These are phyloP conservation scores for Psidium friedrichsthalianum DNA, from an alignment of 345 rosid genomes.

Conservation along the genomic window DNA sequence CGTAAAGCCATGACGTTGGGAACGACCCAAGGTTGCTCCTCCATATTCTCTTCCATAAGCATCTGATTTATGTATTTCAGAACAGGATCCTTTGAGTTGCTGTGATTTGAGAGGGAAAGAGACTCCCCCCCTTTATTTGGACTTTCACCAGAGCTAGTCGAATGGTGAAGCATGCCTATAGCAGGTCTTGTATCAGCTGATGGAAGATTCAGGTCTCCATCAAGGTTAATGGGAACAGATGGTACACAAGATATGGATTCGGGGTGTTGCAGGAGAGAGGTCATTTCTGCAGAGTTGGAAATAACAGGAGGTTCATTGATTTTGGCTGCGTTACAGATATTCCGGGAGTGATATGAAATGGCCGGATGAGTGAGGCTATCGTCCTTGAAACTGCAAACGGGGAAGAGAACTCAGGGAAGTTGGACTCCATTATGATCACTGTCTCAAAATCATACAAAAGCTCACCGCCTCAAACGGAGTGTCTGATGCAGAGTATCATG, in stretches of 20 bases:
- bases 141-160: background rate
- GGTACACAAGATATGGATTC: background rate
- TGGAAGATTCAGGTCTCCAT: background rate
- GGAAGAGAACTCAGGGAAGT: background rate
- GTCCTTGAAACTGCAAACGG: background rate
- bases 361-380: background rate
- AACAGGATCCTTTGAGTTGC: slow-evolving; percentile 32
- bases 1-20: slow-evolving; percentile 44
- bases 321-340: background rate
- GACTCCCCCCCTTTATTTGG: background rate
- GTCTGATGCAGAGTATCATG: background rate
- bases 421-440: background rate
- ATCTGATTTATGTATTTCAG: slow-evolving; percentile 52
- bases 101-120: slow-evolving; percentile 27
- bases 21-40: slow-evolving; percentile 35
- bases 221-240: background rate
- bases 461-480: background rate
- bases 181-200: background rate
- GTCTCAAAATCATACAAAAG: background rate
- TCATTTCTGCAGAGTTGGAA: background rate
- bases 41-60: slow-evolving; percentile 69
- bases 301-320: background rate
- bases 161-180: background rate
- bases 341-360: background rate
- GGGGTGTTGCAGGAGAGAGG: background rate